Base-by-base conservation (phyloP, 2,329 filamentous ascomycete species). In the Calonectria pseudoturangicola region DNA sequence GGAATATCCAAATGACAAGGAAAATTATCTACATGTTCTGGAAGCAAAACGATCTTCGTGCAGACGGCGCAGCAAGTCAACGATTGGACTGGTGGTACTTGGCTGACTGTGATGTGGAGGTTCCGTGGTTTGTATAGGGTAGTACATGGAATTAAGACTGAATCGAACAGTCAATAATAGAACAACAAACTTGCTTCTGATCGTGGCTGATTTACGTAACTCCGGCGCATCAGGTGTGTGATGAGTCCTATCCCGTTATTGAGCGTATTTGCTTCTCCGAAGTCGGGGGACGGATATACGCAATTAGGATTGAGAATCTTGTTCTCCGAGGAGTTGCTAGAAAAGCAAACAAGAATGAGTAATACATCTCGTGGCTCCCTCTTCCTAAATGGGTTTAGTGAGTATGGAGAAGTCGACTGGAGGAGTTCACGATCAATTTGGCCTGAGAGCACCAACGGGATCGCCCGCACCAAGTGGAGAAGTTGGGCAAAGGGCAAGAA, bases 31-130 rank as follows among this genome's bases (percentile, higher is more conserved):
- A 68, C 25, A 62, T 25, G 15, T 30, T 68, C 6, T 66, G 65
- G 77, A 81, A 74, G 28, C 69, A 70, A 36, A 36, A 54, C 10
- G 69, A 72, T 62, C 51, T 67, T 2, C 28, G 45, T 21, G 18
- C 18, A 12, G 50, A 25, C 18, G 21, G 25, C 18, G 33, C 15
- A 12, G 21, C 47, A 1, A 45, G 39, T 18, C n/a, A 43, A 10
- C n/a, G 68, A 36, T 30, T 71, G 10, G 30, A 28, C 7, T 73
- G 62, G 39, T 73, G 60, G 54, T 25, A 70, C 41, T 39, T 63
- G 16, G 27, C 45, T 21, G 36, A 51, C 25, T 21, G 41, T 30
- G 25, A 73, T 10, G 62, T 66, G 4, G 58, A 30, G 27, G 51
- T 56, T 25, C 51, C 54, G 16, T 70, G 71, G 67, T 70, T 58